phyloP scores from a whole-genome alignment of 768 basidiomycete genomes.

The Neoboletus magnificus region DNA sequence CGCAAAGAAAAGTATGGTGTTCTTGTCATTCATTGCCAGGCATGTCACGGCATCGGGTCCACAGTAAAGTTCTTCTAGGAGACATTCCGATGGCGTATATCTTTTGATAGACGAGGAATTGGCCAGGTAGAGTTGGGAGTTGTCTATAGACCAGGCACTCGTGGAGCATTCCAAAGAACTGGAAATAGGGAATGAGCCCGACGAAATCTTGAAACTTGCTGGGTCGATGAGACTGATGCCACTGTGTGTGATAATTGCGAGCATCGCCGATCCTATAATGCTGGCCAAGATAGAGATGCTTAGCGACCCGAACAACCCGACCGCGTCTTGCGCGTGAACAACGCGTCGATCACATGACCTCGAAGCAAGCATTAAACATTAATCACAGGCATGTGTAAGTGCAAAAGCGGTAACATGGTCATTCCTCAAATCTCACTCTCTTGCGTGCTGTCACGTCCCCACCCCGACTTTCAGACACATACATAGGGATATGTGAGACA shows the following conservation, averaged over 20 bases:
- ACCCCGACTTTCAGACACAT: neutral
- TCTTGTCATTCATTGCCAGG: constrained; percentile 34
- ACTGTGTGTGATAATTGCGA: constrained; percentile 49
- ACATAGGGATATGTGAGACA: neutral
- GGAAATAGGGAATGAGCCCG: constrained; percentile 41
- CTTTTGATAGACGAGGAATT: constrained; percentile 45
- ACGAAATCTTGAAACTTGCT: constrained; percentile 42
- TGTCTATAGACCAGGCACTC: constrained; percentile 55
- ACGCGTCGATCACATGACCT: constrained; percentile 28
- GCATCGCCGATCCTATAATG: constrained; percentile 37
- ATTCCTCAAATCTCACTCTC: constrained; percentile 23
- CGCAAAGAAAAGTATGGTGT: constrained; percentile 46
- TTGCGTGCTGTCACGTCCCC: constrained; percentile 2
- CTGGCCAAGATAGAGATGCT: neutral
- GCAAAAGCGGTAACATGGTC: neutral
- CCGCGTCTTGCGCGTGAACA: constrained; percentile 8
- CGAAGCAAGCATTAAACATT: too few species aligned
- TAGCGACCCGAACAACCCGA: constrained; percentile 1
- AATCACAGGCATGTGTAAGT: neutral
- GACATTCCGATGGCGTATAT: constrained; percentile 48
- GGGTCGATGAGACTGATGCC: constrained; percentile 50
- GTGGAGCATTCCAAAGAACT: constrained; percentile 24
- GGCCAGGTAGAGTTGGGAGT: constrained; percentile 51
- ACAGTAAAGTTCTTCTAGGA: constrained; percentile 43
- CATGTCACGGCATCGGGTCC: constrained; percentile 27